Evolutionary conservation across 2,329 filamentous ascomycete genomes (phyloP), one percentile per base, ranked within the genome.

Genomic region (Alternaria rosae): DNA sequence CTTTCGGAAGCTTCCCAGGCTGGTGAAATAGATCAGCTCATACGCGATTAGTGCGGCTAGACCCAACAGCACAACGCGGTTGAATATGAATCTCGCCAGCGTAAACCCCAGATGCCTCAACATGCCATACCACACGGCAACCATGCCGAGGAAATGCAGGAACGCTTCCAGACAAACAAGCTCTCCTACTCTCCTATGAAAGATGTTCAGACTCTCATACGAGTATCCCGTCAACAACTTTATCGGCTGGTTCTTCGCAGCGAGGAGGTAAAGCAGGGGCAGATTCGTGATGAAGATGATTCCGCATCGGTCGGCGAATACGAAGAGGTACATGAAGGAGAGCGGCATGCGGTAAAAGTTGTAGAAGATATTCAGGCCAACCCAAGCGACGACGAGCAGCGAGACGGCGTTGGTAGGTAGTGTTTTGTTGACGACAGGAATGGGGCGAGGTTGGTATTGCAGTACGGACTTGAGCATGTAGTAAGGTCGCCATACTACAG

Each of bases 181-280:
- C 73, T 90, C 88, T 23, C 88, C 88, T 2, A 90, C 81, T 5
- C 88, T 83, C 35, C 88, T 85, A 72, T 91, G 88, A 57, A 90
- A 84, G 47, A 91, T 85, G 71, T 91, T 90, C 43, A 91, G 80
- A 6, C 86, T 84, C 75, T 91, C 88, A 70, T 91, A 91, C 0
- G 88, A 90, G 64, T 85, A 84, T 5, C 88, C 88, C 0, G 88
- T 90, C 17, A 91, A 78, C 2, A 82, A 68, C 60, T 86, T 85
- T 32, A 91, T 71, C 0, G 88, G 89, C 64, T 90, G 88, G 61
- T 88, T 91, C 74, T 91, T 91, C 30, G 89, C 88, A 2, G 86
- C 85, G 4, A 91, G 81, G 5, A 91, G 79, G 72, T 91, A 91
- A 4, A 91, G 80, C 41, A 85, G 75, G 4, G 84, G 84, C 1